Percentiles rank a stretch among this genome's conserved stretches.
Evolutionary conservation across 2,329 filamentous ascomycete genomes (phyloP).

Genomic region (Fonsecaea pugnacius): DNA sequence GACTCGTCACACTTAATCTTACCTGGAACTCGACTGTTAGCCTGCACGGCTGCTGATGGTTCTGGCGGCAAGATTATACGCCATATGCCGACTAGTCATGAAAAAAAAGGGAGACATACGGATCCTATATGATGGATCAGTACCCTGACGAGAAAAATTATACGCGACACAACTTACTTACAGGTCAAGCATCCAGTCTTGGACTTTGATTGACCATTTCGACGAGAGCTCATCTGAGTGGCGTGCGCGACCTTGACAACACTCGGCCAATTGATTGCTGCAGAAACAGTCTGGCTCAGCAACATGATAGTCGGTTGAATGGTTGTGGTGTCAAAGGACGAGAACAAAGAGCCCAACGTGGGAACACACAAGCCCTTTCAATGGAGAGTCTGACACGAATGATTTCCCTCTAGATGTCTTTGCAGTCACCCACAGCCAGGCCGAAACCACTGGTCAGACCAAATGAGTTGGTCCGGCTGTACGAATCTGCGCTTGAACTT

Average conservation of each 20-base stretch:
- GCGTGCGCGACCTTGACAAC: constrained; percentile 8
- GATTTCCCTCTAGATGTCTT: not conserved
- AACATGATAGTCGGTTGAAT: not conserved
- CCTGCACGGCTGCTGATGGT: constrained; percentile 6
- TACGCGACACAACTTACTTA: constrained; percentile 25
- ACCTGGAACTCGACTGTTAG: constrained; percentile 28
- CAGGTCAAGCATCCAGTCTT: constrained; percentile 35
- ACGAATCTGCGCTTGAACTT: too few species aligned
- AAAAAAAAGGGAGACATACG: not conserved
- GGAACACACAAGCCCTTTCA: not conserved
- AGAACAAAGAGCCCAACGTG: not conserved
- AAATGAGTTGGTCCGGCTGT: not conserved
- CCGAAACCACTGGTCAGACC: not conserved
- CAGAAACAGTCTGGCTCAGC: not conserved
- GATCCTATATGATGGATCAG: constrained; percentile 6
- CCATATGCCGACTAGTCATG: not conserved
- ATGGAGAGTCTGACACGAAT: not conserved
- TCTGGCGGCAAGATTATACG: not conserved
- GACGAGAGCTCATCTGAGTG: constrained; percentile 12
- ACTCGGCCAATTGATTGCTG: not conserved
- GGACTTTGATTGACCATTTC: constrained; percentile 27
- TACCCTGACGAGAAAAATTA: not conserved
- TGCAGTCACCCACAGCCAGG: too few species aligned
- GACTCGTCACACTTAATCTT: constrained; percentile 41
- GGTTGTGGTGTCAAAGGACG: not conserved